A percentile compares a stretch with the other conserved stretches of the same genome.
Conservation (phyloP, 306 rosid species). For the Begonia peltatifolia region DNA sequence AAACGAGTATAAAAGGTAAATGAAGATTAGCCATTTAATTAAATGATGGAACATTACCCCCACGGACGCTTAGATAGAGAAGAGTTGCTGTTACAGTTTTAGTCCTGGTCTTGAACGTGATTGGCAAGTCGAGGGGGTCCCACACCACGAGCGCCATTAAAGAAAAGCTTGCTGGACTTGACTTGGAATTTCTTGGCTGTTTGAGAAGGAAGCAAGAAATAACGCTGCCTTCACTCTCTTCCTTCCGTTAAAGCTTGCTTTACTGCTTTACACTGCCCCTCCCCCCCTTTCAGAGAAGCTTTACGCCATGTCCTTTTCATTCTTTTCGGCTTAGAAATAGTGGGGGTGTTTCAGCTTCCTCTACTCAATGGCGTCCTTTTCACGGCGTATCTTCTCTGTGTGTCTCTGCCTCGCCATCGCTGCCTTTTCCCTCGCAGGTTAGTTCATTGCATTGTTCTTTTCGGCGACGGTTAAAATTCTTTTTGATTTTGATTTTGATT, state of each 20-base stretch:
- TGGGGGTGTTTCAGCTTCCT: too few relatives aligned
- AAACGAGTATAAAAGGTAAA: too few relatives aligned
- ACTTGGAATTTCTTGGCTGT: too few relatives aligned
- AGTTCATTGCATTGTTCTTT: background rate
- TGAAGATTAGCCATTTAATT: too few relatives aligned
- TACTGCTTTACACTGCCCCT: background rate
- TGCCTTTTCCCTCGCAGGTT: background rate
- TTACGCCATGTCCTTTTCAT: background rate
- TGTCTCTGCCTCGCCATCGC: background rate
- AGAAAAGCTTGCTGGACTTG: too few relatives aligned
- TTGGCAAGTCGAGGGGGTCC: too few relatives aligned
- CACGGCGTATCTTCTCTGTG: background rate
- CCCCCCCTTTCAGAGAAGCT: background rate
- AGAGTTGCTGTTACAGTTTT: too few relatives aligned
- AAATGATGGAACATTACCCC: too few relatives aligned
- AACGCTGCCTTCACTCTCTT: background rate
- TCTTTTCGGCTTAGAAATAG: background rate
- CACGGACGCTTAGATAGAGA: too few relatives aligned
- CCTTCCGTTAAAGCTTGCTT: too few relatives aligned
- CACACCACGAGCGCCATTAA: too few relatives aligned
- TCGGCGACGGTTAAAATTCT: background rate
- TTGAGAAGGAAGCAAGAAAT: background rate
- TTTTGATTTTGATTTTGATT: background rate
- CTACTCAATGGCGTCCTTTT: background rate
- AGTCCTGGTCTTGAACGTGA: too few relatives aligned